phyloP scores from a whole-genome alignment of 2,329 filamentous ascomycete species.

The Cryphonectria carpinicola region DNA sequence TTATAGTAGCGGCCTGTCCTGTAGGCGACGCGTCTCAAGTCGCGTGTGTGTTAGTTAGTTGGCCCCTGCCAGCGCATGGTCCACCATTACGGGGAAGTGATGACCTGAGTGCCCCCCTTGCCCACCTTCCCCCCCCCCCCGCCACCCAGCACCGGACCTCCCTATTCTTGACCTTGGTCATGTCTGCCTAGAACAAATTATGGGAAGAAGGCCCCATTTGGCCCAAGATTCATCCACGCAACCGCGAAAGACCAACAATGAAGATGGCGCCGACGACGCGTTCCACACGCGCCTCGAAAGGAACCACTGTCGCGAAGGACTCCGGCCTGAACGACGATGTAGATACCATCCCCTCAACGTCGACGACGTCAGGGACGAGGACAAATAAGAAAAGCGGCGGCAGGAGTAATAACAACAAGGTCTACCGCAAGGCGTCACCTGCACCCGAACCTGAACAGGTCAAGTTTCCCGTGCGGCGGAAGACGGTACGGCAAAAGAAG shows the following conservation, averaged over 20 bases:
- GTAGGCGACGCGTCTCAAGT: conserved; percentile 18
- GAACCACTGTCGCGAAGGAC: background rate
- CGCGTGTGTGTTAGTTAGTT: conserved; percentile 5
- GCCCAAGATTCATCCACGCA: background rate
- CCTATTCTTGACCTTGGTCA: background rate
- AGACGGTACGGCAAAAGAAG: conserved; percentile 18
- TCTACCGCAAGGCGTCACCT: conserved; percentile 33
- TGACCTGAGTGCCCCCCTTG: background rate
- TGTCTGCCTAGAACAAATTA: conserved; percentile 17
- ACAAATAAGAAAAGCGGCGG: background rate
- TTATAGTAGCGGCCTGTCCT: background rate
- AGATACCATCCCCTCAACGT: background rate
- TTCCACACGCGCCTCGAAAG: conserved; percentile 11
- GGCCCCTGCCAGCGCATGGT: conserved; percentile 1
- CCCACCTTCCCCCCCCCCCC: background rate
- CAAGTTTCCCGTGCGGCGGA: conserved; percentile 36
- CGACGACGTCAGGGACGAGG: background rate
- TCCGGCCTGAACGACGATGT: background rate
- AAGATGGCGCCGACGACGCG: conserved; percentile 28
- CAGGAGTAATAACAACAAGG: conserved; percentile 23
- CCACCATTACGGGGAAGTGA: conserved; percentile 7
- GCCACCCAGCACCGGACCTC: background rate
- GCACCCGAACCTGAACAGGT: conserved; percentile 34
- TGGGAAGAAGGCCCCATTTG: background rate
- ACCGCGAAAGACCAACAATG: background rate